Conservation (phyloP, 2,329 filamentous ascomycete genomes). For the Ploettnerulaceae sp. region DNA sequence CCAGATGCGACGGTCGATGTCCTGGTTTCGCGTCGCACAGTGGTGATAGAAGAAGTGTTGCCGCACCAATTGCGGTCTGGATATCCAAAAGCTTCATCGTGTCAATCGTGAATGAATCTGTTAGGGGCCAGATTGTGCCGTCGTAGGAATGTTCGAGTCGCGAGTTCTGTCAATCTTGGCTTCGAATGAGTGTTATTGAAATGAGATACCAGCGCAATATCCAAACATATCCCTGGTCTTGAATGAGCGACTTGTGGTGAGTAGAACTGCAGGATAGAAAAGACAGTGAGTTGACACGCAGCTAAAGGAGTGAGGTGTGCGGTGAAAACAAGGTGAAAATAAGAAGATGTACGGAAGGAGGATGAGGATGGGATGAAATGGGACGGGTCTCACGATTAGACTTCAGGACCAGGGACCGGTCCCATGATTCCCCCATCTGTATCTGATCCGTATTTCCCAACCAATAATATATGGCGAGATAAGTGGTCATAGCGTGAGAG, state of each 20-base stretch:
- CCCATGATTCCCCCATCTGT: conserved; percentile 4
- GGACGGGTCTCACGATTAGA: not conserved
- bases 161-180: conserved; percentile 1
- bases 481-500: no score
- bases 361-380: not conserved
- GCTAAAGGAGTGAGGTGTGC: conserved; percentile 10
- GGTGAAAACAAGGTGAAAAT: not conserved
- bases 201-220: conserved; percentile 2
- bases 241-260: conserved; percentile 14
- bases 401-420: not conserved
- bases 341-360: not conserved
- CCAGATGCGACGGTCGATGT: conserved; percentile 26
- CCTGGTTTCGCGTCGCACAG: conserved; percentile 29
- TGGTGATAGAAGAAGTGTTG: conserved; percentile 42
- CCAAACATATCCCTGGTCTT: conserved; percentile 8
- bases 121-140: conserved; percentile 5
- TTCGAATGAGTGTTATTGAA: conserved; percentile 7
- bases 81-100: conserved; percentile 51
- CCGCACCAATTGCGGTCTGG: conserved; percentile 46
- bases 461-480: conserved; percentile 4
- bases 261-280: not conserved
- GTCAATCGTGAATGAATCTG: conserved; percentile 16
- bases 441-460: not conserved
- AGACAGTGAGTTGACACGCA: not conserved
- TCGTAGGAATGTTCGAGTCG: not conserved